Base-by-base conservation (phyloP, 116 monocot species). In the Zostera marina region DNA sequence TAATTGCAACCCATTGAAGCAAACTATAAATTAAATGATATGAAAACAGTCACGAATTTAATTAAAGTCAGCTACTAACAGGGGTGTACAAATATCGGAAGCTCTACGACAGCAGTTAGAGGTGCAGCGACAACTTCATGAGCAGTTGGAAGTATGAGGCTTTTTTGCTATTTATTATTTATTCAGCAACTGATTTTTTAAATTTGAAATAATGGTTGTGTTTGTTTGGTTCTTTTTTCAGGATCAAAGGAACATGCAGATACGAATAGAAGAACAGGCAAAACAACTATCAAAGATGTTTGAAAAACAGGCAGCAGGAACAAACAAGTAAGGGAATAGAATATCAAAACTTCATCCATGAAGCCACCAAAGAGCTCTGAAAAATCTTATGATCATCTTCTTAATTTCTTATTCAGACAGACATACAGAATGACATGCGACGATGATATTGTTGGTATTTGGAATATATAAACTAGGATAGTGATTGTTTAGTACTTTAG, bases 181-280 rank as follows among this genome's bases (percentile, higher is more conserved):
- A 12, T 15, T 42, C 16, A 42, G 21, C 11, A 10, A 42, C n/a
- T 22, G 10, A 22, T 56, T 25, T 56, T 25, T 16, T 32, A 14
- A 14, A 17, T 24, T 32, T 47, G 26, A 17, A 25, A 47, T 12
- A 12, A 9, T 22, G 41, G 42, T 53, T 42, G 2, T 3, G 23
- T 56, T 11, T 24, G 32, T 0, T 45, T 20, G 43, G 12, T 24
- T 56, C 5, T 19, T 58, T 24, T 10, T 26, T 48, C 61, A 91
- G 91, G 61, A 73, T 48, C 91, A 91, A 52, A 48, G 74, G 41
- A 74, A 68, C 14, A 71, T 91, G 67, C 82, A 83, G 53, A 43
- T 70, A 52, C 62, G 66, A 52, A 72, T 83, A 40, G 82, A 83
- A 69, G 82, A 65, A 51, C 75, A 83, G 42, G 78, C 72, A 3